Conservation (phyloP, 1,139 yeast genomes). For the Wickerhamomyces sp. region DNA sequence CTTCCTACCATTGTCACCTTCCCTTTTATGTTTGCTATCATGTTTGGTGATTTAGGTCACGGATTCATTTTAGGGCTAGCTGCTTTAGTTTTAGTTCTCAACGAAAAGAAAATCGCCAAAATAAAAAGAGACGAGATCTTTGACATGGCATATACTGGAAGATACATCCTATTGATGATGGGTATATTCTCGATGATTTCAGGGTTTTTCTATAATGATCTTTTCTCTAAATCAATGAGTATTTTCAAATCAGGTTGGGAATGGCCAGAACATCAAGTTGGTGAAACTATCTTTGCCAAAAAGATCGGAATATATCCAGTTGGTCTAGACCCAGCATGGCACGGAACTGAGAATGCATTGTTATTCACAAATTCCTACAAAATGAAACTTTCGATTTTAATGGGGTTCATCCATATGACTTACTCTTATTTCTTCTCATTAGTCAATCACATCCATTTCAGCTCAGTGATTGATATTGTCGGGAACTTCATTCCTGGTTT, state of each 20-base stretch:
- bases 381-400: slow-evolving; percentile 90
- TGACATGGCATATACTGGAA: slow-evolving; percentile 92
- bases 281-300: slow-evolving; percentile 59
- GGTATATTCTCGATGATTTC: slow-evolving; percentile 92
- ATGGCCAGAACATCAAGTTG: slow-evolving; percentile 70
- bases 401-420: slow-evolving; percentile 95
- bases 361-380: slow-evolving; percentile 91
- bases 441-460: slow-evolving; percentile 72
- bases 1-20: slow-evolving; percentile 91
- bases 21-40: slow-evolving; percentile 98
- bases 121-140: slow-evolving; percentile 87
- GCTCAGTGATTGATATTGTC: slow-evolving; percentile 74
- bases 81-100: slow-evolving; percentile 62
- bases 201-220: slow-evolving; percentile 88
- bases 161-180: slow-evolving; percentile 87
- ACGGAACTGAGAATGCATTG: slow-evolving; percentile 89
- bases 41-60: slow-evolving; percentile 99
- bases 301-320: slow-evolving; percentile 68
- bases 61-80: slow-evolving; percentile 77
- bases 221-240: slow-evolving; percentile 87
- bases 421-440: slow-evolving; percentile 83
- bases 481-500: slow-evolving; percentile 95
- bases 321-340: slow-evolving; percentile 96
- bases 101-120: slow-evolving; percentile 60
- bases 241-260: slow-evolving; percentile 85